These are phyloP conservation scores for Solanum dulcamara DNA, from an alignment of 257 asterid species.

Conservation along the genomic window DNA sequence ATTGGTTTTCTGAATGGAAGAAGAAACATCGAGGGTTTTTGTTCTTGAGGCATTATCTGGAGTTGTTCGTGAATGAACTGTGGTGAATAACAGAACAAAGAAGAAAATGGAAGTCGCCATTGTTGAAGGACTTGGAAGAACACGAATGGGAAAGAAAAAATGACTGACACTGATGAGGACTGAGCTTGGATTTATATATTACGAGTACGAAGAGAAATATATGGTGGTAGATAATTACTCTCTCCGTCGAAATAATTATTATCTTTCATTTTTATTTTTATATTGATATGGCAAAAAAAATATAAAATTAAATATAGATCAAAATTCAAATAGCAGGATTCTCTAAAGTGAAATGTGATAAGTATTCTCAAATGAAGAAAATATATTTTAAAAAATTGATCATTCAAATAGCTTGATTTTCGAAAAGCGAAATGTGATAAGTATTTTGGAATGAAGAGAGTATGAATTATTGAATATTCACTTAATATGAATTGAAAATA, in stretches of 20 bases:
- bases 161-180: neutral
- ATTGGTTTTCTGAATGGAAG: conserved; percentile 32
- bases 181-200: conserved; percentile 8
- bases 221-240: neutral
- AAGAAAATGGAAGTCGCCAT: conserved; percentile 22
- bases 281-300: too few species aligned
- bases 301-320: too few species aligned
- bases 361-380: too few species aligned
- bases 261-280: too few species aligned
- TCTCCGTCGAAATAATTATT: neutral
- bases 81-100: conserved; percentile 15
- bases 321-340: too few species aligned
- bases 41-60: conserved; percentile 13
- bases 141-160: neutral
- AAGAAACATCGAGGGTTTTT: conserved; percentile 34
- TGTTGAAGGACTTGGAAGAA: neutral
- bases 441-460: too few species aligned
- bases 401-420: fast-evolving
- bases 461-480: too few species aligned
- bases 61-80: conserved; percentile 37
- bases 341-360: too few species aligned
- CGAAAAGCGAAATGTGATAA: too few species aligned
- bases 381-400: neutral
- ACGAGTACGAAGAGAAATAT: too few species aligned
- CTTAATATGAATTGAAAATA: neutral